Base-by-base conservation (phyloP, 78 protist genomes). In the Bodo saltans region DNA sequence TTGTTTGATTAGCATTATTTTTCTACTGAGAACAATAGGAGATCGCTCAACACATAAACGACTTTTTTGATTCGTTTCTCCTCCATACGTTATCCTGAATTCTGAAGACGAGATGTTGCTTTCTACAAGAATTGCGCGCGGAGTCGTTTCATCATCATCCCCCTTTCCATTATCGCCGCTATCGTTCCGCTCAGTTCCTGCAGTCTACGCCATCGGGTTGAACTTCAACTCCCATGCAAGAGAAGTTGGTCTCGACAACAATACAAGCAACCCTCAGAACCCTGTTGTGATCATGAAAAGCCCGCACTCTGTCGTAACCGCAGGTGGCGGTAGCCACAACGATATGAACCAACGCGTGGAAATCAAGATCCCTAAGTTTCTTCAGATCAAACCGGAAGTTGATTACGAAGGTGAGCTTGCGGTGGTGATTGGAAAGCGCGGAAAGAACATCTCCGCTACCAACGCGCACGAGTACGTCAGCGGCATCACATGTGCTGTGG, bases 391-490 rank as follows among this genome's bases (percentile, higher is more conserved):
- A 8, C 60, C 47, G 42, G 80, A 75, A 30, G 67, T 88, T 68
- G 87, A 88, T 37, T 87, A 88, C 72, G 91, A 88, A 47, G 91
- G 68, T 21, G 91, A 84, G 84, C 80, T 88, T 2, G 85, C 84
- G 34, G 83, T 88, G 28, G 82, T 88, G 67, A 84, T 88, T 41
- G 88, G 91, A 0, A 69, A 82, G 69, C 0, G 8, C 33, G 21
- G 72, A 17, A 11, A 69, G 33, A 78, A 78, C 47, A 47, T 53
- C 25, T 1, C 40, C 47, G n/a, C 60, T 8, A 47, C 8, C n/a
- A 3, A 42, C 8, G 75, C 2, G 2, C 34, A 25, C 11, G 47
- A 74, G 1, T 82, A 75, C 39, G 34, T 76, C 32, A 38, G 12
- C 0, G 92, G 92, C 30, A 79, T 78, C 84, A 3, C 42, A 47